Base-by-base conservation (phyloP, 345 rosid species). In the Corymbia maculata region DNA sequence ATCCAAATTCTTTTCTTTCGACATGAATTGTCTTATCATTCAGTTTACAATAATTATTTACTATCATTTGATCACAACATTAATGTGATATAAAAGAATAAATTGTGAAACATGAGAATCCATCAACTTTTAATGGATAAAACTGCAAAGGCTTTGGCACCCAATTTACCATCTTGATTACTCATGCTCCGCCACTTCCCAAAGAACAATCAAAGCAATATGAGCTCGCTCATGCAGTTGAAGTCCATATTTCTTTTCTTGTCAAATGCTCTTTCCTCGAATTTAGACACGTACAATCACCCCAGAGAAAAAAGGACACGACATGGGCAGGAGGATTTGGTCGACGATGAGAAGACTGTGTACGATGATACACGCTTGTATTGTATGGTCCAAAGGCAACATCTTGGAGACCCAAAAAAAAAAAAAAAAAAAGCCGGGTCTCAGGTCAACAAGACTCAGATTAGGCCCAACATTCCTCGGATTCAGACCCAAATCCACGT, bases 91-190 rank as follows among this genome's bases (percentile, higher is more conserved):
- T 30, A 9, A 17, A 70, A 36, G 11, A 19, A 21, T 2, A 5
- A 19, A 1, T 1, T 16, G 1, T 3, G 0, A 36, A 3, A 0
- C 44, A 19, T 70, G 14, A 70, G 0, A 19, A 70, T 11, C 17
- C 11, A 75, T 36, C 82, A 0, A 36, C 80, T 70, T 70, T 32
- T 13, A 36, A 2, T 36, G 2, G 0, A 70, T 36, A 70, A 32
- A 70, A 10, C 1, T 10, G 5, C 49, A 2, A 42, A 0, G 21
- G 0, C 1, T 75, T 19, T 12, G 8, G 0, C 14, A 19, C 0
- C 2, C 14, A 3, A 0, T 36, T 22, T 1, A 2, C 45, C 8
- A 36, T 75, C 8, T 36, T 8, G 2, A 36, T 36, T 75, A 19
- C 49, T 75, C 49, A 36, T 75, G 49, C 49, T 75, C 10, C 3